A percentile compares a stretch with the other conserved stretches of the same genome.
Evolutionary conservation across 768 basidiomycete species (phyloP).

Genomic region (Boletus insuetus): DNA sequence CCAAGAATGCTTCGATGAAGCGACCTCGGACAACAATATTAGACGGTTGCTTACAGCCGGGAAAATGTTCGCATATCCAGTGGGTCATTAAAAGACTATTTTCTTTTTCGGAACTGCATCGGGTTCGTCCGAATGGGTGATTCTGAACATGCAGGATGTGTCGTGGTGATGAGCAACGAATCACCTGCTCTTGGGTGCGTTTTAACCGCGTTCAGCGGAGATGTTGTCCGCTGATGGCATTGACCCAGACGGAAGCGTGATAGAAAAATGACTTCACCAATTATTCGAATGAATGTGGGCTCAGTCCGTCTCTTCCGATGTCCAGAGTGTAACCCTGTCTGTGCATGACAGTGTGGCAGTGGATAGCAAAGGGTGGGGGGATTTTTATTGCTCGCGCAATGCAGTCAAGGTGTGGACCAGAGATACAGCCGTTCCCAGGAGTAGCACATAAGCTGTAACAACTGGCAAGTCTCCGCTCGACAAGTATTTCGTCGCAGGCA

Average conservation of each 20-base stretch:
- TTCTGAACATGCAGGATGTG: conserved; percentile 55
- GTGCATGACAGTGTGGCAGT: conserved; percentile 37
- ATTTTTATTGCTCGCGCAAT: conserved; percentile 56
- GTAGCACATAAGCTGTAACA: background rate
- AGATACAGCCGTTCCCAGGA: background rate
- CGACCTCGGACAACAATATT: conserved; percentile 50
- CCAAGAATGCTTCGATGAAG: conserved; percentile 61
- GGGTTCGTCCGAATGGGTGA: conserved; percentile 75
- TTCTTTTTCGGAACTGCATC: conserved; percentile 57
- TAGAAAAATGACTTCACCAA: conserved; percentile 25
- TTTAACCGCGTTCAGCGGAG: background rate
- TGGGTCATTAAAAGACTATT: conserved; percentile 62
- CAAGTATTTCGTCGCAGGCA: too few species aligned
- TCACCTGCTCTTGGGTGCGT: conserved; percentile 13
- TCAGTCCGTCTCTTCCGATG: conserved; percentile 39
- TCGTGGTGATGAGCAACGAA: conserved; percentile 67
- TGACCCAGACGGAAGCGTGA: background rate
- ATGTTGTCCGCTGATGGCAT: background rate
- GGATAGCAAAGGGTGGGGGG: conserved; percentile 59
- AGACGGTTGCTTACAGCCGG: conserved; percentile 57
- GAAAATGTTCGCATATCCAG: conserved; percentile 65
- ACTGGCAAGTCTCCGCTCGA: too few species aligned
- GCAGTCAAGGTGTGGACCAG: conserved; percentile 60
- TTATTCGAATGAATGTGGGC: conserved; percentile 63
- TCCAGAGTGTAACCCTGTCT: background rate